phyloP scores from a whole-genome alignment of 306 rosid species.

The Prunus davidiana region DNA sequence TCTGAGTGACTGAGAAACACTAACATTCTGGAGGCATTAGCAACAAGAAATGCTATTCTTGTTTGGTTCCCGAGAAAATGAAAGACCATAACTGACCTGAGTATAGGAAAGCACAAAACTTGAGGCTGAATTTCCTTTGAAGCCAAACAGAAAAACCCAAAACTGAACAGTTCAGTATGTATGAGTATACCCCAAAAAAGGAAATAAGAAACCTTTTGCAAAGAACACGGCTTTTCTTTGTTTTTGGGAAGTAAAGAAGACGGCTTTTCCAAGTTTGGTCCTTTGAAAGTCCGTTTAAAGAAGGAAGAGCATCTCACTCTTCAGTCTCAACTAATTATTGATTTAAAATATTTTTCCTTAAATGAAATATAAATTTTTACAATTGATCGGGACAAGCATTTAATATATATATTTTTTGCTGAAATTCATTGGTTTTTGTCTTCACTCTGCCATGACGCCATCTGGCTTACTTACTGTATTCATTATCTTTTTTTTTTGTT shows the following conservation, averaged over 20 bases:
- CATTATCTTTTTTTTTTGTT: neutral
- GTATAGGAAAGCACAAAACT: neutral
- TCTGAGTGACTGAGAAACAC: neutral
- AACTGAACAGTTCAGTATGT: neutral
- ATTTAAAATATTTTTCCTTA: neutral
- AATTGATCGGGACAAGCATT: neutral
- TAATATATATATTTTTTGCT: neutral
- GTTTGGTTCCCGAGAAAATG: constrained; percentile 11
- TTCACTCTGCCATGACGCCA: neutral
- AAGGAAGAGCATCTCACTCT: neutral
- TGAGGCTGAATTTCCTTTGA: constrained; percentile 2
- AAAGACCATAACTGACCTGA: constrained; percentile 29
- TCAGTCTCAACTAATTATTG: neutral
- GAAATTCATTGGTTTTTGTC: neutral
- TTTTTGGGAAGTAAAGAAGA: neutral
- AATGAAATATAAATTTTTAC: neutral
- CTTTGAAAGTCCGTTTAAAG: neutral
- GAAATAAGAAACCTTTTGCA: neutral
- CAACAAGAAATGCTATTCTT: neutral
- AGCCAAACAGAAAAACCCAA: constrained; percentile 17
- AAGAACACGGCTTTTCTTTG: neutral
- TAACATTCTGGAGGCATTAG: neutral
- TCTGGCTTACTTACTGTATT: too few relatives aligned
- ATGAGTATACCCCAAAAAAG: neutral
- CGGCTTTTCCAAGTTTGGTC: neutral